A percentile compares a stretch with the other conserved stretches of the same genome.
phyloP scores from a whole-genome alignment of 139 green algal genomes.

The Ettlia oleoabundans region DNA sequence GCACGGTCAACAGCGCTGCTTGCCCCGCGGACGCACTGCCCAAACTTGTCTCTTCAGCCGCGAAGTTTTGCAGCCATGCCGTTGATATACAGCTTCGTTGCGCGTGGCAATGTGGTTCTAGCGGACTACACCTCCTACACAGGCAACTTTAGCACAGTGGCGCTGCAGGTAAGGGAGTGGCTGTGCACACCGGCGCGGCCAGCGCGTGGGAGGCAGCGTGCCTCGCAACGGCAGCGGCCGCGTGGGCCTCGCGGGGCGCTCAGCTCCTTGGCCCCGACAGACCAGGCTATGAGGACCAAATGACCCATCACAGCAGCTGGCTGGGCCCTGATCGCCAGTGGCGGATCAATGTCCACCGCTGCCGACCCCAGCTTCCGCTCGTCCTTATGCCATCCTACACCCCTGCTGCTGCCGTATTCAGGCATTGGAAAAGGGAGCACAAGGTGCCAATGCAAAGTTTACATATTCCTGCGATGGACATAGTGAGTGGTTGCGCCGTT shows the following conservation, averaged over 20 bases:
- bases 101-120: slow-evolving; percentile 75
- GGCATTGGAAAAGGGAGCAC: slow-evolving; percentile 61
- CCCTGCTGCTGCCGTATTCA: slow-evolving; percentile 17
- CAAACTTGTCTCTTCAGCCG: too few relatives aligned
- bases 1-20: too few relatives aligned
- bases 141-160: slow-evolving; percentile 94
- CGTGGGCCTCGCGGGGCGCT: too few relatives aligned
- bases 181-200: too few relatives aligned
- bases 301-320: too few relatives aligned
- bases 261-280: too few relatives aligned
- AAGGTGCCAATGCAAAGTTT: slow-evolving; percentile 64
- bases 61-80: slow-evolving; percentile 61
- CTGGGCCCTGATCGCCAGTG: too few relatives aligned
- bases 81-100: slow-evolving; percentile 87
- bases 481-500: slow-evolving; percentile 21
- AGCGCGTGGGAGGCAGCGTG: too few relatives aligned
- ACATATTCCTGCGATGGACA: slow-evolving; percentile 67
- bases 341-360: not conserved
- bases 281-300: too few relatives aligned
- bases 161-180: slow-evolving; percentile 66
- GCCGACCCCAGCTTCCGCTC: not conserved
- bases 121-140: slow-evolving; percentile 91
- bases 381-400: not conserved
- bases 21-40: too few relatives aligned
- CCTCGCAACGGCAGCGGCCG: too few relatives aligned